Evolutionary conservation across 106 monocot genomes (phyloP).

Genomic region (Dendrobium officinale): DNA sequence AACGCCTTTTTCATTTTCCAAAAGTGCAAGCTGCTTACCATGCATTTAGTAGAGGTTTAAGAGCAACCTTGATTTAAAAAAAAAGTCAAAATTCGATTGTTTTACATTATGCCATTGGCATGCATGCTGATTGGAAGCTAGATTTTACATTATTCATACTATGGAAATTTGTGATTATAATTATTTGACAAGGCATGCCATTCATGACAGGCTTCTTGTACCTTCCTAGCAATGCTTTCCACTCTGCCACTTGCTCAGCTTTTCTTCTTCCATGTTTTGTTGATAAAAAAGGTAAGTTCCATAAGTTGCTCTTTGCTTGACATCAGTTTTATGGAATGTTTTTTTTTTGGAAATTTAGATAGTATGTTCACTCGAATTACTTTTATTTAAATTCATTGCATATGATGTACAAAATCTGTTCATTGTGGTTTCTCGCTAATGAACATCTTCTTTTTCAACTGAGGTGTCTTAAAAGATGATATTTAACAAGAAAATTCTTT

Average conservation of each 20-base stretch:
- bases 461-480: not conserved
- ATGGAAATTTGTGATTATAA: not conserved
- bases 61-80: not conserved
- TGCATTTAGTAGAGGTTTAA: constrained; percentile 24
- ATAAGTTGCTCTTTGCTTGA: not conserved
- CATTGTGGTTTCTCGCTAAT: not conserved
- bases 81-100: not conserved
- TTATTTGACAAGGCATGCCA: not conserved
- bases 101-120: not conserved
- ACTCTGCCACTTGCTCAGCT: constrained; percentile 76
- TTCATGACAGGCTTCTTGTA: constrained; percentile 46
- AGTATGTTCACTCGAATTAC: not conserved
- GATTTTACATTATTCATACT: not conserved
- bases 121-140: not conserved
- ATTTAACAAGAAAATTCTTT: not conserved
- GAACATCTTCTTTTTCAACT: not conserved
- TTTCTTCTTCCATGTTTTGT: constrained; percentile 78
- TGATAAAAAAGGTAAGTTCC: constrained; percentile 59
- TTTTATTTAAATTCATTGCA: not conserved
- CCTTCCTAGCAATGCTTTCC: constrained; percentile 62
- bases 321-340: not conserved
- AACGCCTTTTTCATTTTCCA: not conserved
- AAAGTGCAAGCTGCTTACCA: constrained; percentile 25
- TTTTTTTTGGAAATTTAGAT: not conserved
- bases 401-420: not conserved